Evolutionary conservation across 1,139 yeast species (phyloP).

Genomic region (Yamadazyma buinensis): DNA sequence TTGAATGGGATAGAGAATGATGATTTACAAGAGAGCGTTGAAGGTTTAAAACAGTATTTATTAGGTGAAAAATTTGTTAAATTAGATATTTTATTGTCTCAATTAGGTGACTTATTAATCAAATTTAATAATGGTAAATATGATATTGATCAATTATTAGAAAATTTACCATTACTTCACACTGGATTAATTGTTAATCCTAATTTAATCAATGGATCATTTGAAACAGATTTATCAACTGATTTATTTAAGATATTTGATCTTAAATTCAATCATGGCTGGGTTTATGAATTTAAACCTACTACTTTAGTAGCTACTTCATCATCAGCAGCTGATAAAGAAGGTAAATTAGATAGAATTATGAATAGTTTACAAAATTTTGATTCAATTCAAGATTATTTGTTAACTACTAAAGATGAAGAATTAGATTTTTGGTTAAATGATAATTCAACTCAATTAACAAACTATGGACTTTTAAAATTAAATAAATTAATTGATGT

Average conservation of each 20-base stretch:
- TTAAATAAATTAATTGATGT: slow-evolving; percentile 38
- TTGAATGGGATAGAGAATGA: slow-evolving; percentile 9
- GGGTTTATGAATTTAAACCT: slow-evolving; percentile 28
- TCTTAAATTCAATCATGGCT: slow-evolving; percentile 47
- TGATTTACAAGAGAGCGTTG: slow-evolving; percentile 7
- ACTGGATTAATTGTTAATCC: slow-evolving; percentile 78
- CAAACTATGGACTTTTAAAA: slow-evolving; percentile 54
- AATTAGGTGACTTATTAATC: slow-evolving; percentile 43
- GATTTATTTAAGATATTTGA: slow-evolving; percentile 38
- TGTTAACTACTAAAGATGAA: slow-evolving; percentile 17
- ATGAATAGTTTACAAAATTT: slow-evolving; percentile 32
- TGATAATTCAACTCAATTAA: slow-evolving; percentile 65
- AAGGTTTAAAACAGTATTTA: slow-evolving; percentile 7
- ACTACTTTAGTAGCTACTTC: too few relatives aligned
- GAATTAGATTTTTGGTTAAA: slow-evolving; percentile 37
- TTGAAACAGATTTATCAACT: slow-evolving; percentile 38
- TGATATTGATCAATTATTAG: slow-evolving; percentile 37
- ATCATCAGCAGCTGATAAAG: not conserved
- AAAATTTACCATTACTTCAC: slow-evolving; percentile 59
- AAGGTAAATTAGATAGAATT: slow-evolving; percentile 11
- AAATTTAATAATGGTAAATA: slow-evolving; percentile 19
- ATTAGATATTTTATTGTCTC: slow-evolving; percentile 34
- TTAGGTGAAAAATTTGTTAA: slow-evolving; percentile 12
- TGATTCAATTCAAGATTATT: slow-evolving; percentile 44
- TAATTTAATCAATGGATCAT: slow-evolving; percentile 56